These are phyloP conservation scores for Dictyostelium intermedium DNA, from an alignment of 78 protist genomes.

Conservation along the genomic window DNA sequence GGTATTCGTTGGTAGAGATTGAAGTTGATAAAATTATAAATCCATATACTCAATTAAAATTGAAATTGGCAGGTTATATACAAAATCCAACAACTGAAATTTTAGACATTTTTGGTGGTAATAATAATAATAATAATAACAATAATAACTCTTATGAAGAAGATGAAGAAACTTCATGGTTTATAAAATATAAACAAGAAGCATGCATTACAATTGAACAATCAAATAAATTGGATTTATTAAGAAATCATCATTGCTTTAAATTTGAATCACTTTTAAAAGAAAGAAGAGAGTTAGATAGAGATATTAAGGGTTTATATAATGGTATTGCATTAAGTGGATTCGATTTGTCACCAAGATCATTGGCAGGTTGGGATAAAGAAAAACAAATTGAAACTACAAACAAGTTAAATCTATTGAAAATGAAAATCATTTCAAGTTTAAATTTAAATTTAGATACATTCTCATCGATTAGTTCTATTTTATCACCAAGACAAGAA, in stretches of 20 bases:
- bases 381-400: background rate
- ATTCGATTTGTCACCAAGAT: background rate
- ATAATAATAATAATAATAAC: too few relatives aligned
- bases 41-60: background rate
- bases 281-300: background rate
- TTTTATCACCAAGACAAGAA: background rate
- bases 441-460: background rate
- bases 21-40: background rate
- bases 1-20: background rate
- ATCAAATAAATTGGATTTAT: background rate
- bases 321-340: background rate
- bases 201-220: background rate
- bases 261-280: background rate
- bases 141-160: background rate
- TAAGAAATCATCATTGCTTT: background rate
- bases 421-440: background rate
- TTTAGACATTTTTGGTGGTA: background rate
- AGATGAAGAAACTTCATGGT: background rate
- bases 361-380: background rate
- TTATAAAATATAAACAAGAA: background rate
- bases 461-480: background rate
- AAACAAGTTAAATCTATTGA: background rate
- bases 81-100: background rate
- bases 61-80: background rate
- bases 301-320: background rate